phyloP scores from a whole-genome alignment of 805 yeast species.

The Sugiyamaella chiloensis region DNA sequence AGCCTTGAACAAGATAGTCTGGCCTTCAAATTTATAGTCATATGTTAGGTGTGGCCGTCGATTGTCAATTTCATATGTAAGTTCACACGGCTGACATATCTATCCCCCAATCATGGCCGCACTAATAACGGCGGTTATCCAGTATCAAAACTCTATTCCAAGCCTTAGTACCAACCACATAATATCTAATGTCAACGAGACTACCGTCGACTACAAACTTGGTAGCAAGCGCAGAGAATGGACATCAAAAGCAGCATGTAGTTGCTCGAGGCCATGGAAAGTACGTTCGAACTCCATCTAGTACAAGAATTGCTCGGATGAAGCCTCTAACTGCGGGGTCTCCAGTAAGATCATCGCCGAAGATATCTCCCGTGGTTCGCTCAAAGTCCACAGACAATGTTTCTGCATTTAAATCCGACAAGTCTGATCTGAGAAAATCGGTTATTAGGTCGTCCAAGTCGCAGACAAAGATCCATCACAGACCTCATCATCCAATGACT shows the following conservation, averaged over 20 bases:
- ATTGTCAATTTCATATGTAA: too few relatives aligned
- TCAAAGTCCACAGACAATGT: slow-evolving; percentile 21
- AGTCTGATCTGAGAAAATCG: slow-evolving; percentile 4
- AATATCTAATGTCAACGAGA: slow-evolving; percentile 2
- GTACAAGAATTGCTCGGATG: slow-evolving; percentile 10
- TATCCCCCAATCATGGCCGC: too few relatives aligned
- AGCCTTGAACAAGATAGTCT: too few relatives aligned
- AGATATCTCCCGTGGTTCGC: slow-evolving; percentile 6
- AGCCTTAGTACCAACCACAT: too few relatives aligned
- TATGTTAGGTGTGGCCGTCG: too few relatives aligned
- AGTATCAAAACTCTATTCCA: too few relatives aligned
- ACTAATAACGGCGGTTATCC: too few relatives aligned
- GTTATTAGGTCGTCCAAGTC: slow-evolving; percentile 11
- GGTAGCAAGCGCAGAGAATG: not conserved
- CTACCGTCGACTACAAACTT: not conserved
- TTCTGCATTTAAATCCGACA: not conserved
- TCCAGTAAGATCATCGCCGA: slow-evolving; percentile 1
- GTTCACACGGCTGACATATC: too few relatives aligned
- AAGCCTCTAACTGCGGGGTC: slow-evolving; percentile 10
- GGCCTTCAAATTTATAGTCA: too few relatives aligned
- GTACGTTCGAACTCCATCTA: slow-evolving; percentile 12
- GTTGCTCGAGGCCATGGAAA: slow-evolving; percentile 1
- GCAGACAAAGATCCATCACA: slow-evolving; percentile 12
- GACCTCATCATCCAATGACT: slow-evolving; percentile 3
- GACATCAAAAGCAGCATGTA: not conserved